Base-by-base conservation (phyloP, 495 filamentous ascomycete species). In the Aspergillus nanangensis region DNA sequence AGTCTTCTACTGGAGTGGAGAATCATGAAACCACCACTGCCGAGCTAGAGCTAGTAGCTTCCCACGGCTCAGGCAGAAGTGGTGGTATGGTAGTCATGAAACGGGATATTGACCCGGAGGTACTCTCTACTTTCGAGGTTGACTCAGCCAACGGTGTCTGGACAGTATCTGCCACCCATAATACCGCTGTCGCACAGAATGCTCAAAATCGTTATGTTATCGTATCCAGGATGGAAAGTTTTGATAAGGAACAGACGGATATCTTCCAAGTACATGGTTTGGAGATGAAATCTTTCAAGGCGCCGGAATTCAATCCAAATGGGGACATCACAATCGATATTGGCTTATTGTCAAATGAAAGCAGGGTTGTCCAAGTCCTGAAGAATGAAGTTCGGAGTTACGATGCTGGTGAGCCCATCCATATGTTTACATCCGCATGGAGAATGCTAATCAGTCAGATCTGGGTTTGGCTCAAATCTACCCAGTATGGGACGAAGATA, bases 381-480 rank as follows among this genome's bases (percentile, higher is more conserved):
- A 83, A 79, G 48, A 86, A 80, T 22, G 90, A 96, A 53, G 80
- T 98, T 11, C 75, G 90, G 36, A 87, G 81, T 45, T 97, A 94
- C 57, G 90, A 96, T 60, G 82, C 80, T 61, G 84, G 89, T 94
- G 70, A 76, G 82, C 70, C 27, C 25, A 8, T 19, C 7, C 10
- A 23, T 8, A 27, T 14, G 20, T 34, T 10, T 10, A 44, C 19
- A 35, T 18, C 24, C 25, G n/a, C 19, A n/a, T 20, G n/a, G 37
- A 44, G 34, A 14, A 19, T 44, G 15, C 51, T 61, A 11, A 47
- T 36, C 3, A 46, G 35, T 8, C 55, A 91, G 89, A 95, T 59
- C 71, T 97, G 37, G 83, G 84, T 8, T 74, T 99, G 27, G 77
- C 81, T 35, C 91, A 97, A 58, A 96, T 97, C 23, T 77, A 95